Evolutionary conservation across 169 alveolate genomes (phyloP), one percentile per base, ranked within the genome.

Genomic region (Cryptosporidium sp.): DNA sequence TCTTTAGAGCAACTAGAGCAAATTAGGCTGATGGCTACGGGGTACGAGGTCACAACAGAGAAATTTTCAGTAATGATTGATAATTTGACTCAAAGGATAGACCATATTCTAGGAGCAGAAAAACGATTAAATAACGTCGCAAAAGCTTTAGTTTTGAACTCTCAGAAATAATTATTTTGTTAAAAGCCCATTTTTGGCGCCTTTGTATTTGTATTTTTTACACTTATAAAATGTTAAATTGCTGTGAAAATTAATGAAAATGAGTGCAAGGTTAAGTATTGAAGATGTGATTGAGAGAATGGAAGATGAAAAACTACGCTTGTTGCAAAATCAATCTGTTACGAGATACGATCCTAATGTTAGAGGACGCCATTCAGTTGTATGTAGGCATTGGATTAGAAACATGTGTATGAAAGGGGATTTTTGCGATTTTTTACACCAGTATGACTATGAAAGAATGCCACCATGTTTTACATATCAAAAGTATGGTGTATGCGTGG

Each of bases 351-450:
- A 80, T 26, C 89, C 89, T 1, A 80, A 80, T 41, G 43, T 80
- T n/a, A 85, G 96, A 23, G 97, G 97, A 9, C 94, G 95, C 48
- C 98, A 96, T 84, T 93, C 97, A 6, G 96, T 96, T 37, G 98
- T 96, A 2, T 96, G 98, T 93, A 91, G 97, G 48, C 98, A 96
- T 75, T 96, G 98, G 97, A 93, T 96, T 68, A 94, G 95, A 70
- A 97, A 97, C 50, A 96, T 95, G 95, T 96, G 98, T 89, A 96
- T 95, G 97, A 96, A 96, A 73, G 98, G 97, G 52, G 97, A 95
- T 65, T 94, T 92, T 84, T 96, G 98, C 91, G 98, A 96, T 73
- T 96, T 96, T 87, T 91, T 96, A 21, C 98, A 96, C 71, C 97
- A 95, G 35, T 87, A 93, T 23, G 97, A 94, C 18, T 92, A 93